Conservation (phyloP, 148 eudicot species). For the Chenopodium berlandieri region DNA sequence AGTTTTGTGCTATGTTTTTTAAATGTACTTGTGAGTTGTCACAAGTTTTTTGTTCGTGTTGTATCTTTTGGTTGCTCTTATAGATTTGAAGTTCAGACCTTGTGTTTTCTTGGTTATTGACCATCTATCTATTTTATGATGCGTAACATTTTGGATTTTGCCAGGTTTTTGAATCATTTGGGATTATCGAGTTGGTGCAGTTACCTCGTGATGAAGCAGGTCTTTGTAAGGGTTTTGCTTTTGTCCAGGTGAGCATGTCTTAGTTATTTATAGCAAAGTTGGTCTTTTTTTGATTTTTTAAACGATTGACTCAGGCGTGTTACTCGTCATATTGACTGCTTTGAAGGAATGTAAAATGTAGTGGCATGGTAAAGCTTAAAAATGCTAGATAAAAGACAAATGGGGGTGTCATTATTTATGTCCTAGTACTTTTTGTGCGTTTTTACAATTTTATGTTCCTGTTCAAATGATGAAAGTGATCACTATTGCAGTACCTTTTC, state of each 20-base stretch:
- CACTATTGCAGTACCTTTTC: not conserved
- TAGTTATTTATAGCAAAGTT: not conserved
- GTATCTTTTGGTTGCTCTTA: not conserved
- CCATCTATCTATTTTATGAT: not conserved
- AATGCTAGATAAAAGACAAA: not conserved
- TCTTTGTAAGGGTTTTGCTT: constrained; percentile 86
- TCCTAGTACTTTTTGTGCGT: not conserved
- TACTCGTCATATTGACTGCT: not conserved
- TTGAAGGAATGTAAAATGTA: not conserved
- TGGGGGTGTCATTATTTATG: not conserved
- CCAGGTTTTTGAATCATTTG: constrained; percentile 93
- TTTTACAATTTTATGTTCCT: not conserved
- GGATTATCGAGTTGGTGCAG: constrained; percentile 86
- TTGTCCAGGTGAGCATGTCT: constrained; percentile 64
- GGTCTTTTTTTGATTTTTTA: not conserved
- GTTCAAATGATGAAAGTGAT: not conserved
- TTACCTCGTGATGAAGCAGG: constrained; percentile 78
- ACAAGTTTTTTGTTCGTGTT: not conserved
- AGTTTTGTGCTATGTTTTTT: too few species aligned
- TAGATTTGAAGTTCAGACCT: not conserved
- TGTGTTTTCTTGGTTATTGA: not conserved
- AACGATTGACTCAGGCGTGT: not conserved
- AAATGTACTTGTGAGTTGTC: not conserved
- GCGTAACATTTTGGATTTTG: constrained; percentile 9
- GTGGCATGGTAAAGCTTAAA: not conserved